Conservation (phyloP, 2,329 filamentous ascomycete genomes). For the Xylaria sp. region DNA sequence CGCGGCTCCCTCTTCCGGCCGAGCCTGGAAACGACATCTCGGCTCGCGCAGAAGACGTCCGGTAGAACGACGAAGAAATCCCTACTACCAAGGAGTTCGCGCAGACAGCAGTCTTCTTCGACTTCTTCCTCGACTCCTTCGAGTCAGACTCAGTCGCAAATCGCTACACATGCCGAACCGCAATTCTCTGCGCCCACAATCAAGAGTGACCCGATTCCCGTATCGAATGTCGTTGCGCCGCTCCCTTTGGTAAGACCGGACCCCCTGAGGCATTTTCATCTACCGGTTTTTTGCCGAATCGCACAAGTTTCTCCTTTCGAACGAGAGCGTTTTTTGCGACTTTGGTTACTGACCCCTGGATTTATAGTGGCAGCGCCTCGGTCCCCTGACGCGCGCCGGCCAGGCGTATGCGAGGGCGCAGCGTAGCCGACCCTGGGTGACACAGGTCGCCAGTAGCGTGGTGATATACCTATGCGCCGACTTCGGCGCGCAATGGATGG, state of each 20-base stretch:
- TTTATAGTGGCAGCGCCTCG: conserved; percentile 49
- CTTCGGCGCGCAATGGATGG: conserved; percentile 67
- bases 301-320: not conserved
- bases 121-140: not conserved
- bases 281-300: not conserved
- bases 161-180: conserved; percentile 2
- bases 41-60: conserved; percentile 11
- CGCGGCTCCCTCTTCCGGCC: conserved; percentile 22
- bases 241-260: conserved; percentile 33
- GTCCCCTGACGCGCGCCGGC: conserved; percentile 49
- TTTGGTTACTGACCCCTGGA: not conserved
- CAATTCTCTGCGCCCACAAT: too few relatives aligned
- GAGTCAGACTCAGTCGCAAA: not conserved
- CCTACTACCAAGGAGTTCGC: conserved; percentile 3
- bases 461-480: conserved; percentile 77
- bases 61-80: conserved; percentile 17
- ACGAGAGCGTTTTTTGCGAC: not conserved
- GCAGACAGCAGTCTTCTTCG: conserved; percentile 22
- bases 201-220: conserved; percentile 36
- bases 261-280: not conserved
- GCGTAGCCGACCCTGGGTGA: conserved; percentile 65
- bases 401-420: conserved; percentile 66
- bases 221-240: conserved; percentile 36
- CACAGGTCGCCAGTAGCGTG: conserved; percentile 70
- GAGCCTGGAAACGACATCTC: conserved; percentile 7